phyloP scores from a whole-genome alignment of 345 rosid genomes.

The Eutrema heterophyllum region DNA sequence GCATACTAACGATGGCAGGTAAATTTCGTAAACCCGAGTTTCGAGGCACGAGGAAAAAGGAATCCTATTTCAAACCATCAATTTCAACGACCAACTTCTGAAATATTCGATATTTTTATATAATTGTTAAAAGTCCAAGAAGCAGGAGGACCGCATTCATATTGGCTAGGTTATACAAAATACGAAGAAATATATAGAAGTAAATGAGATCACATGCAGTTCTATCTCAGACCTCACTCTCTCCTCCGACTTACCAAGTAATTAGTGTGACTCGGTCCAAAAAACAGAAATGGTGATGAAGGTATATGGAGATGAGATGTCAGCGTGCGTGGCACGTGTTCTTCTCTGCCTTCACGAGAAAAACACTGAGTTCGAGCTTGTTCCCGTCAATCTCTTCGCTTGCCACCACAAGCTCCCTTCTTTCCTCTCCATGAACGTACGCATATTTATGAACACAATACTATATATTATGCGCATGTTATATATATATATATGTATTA shows the following conservation, averaged over 20 bases:
- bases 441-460: not conserved
- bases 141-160: not conserved
- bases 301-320: slow-evolving; percentile 65
- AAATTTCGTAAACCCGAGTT: not conserved
- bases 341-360: slow-evolving; percentile 70
- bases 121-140: not conserved
- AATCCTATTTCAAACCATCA: slow-evolving; percentile 18
- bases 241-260: not conserved
- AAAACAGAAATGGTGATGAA: slow-evolving; percentile 44
- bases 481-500: not conserved
- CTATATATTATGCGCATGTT: not conserved
- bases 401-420: slow-evolving; percentile 61
- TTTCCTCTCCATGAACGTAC: slow-evolving; percentile 61
- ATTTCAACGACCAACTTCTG: slow-evolving; percentile 4
- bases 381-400: slow-evolving; percentile 57
- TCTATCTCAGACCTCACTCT: not conserved
- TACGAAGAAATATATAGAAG: not conserved
- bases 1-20: not conserved
- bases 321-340: slow-evolving; percentile 63
- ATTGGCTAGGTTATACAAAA: not conserved
- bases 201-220: not conserved
- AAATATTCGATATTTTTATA: not conserved
- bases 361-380: slow-evolving; percentile 58
- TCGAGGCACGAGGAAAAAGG: slow-evolving; percentile 14
- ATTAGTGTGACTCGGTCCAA: not conserved